Evolutionary conservation across 2,329 filamentous ascomycete species (phyloP), one percentile per base, ranked within the genome.

Genomic region (Clarireedia paspali): DNA sequence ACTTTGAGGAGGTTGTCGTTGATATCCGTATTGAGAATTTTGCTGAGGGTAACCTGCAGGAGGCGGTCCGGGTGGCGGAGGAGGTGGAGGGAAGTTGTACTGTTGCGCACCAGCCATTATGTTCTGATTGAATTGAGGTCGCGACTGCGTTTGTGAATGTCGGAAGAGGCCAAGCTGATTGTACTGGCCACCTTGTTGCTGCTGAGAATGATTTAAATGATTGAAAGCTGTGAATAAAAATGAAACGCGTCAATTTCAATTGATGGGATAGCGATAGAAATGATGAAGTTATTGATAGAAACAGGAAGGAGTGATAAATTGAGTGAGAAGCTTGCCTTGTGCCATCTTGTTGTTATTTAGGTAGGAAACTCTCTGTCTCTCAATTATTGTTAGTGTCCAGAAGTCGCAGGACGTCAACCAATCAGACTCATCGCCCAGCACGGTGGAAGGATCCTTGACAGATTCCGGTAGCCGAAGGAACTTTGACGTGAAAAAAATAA

Each of bases 21-120:
- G 55, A 47, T 67, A 68, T 48, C 63, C 63, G 47, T 66, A 67
- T 38, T 65, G 62, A 50, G 61, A 59, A 48, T 62, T 63, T 48
- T 66, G 63, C 53, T 64, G 60, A 39, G 60, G 59, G 40, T 66
- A 63, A 30, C 60, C 62, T 24, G 62, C 45, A 36, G 65, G 60
- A 45, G 67, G 65, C 47, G 66, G 64, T 2, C 65, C 65, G 24
- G 60, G 23, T 27, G 66, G 54, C 24, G 68, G 67, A 36, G 68
- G 67, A 9, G 67, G 68, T 47, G 68, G 68, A 59, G 67, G 66
- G 39, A 67, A 70, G 56, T 62, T 67, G 63, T 70, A 70, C 52
- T 68, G 66, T 52, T 66, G 64, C 23, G 63, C 47, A 40, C 63
- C 63, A 56, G 68, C 64, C 65, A 66, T 68, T 36, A 17, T 38